phyloP scores from a whole-genome alignment of 352 stramenopile genomes.

The Phytopythium aichiense region DNA sequence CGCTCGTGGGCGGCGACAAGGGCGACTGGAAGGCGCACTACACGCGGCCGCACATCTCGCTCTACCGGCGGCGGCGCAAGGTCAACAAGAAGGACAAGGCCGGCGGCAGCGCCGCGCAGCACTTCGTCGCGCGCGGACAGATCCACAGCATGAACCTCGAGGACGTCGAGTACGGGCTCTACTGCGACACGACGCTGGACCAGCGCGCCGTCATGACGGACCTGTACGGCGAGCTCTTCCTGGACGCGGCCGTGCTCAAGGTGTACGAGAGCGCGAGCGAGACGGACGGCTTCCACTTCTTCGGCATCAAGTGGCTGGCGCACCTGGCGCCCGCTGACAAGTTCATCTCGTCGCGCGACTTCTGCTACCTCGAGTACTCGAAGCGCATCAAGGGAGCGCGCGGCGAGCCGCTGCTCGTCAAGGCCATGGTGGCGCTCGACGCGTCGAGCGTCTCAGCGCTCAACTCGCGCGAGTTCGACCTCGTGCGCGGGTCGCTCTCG shows the following conservation, averaged over 20 bases:
- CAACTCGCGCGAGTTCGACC: conserved; percentile 31
- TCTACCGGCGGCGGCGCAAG: conserved; percentile 36
- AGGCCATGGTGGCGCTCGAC: conserved; percentile 24
- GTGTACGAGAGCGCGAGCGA: conserved; percentile 42
- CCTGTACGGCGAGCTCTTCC: conserved; percentile 54
- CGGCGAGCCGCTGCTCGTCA: conserved; percentile 58
- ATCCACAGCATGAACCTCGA: conserved; percentile 51
- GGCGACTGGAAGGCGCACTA: conserved; percentile 53
- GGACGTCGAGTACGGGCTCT: conserved; percentile 66
- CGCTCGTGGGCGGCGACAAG: conserved; percentile 25
- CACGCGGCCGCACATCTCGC: conserved; percentile 39
- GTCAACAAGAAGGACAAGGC: conserved; percentile 5
- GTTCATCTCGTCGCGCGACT: conserved; percentile 53
- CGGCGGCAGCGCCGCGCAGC: conserved; percentile 27
- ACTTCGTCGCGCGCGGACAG: conserved; percentile 54
- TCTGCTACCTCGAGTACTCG: conserved; percentile 59
- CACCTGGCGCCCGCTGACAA: conserved; percentile 39
- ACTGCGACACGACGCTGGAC: conserved; percentile 64
- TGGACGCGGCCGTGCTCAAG: conserved; percentile 66
- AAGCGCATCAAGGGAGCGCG: conserved; percentile 28
- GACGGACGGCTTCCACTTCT: conserved; percentile 64
- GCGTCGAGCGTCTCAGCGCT: conserved; percentile 8
- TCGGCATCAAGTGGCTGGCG: conserved; percentile 72
- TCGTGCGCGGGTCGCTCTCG: conserved; percentile 51
- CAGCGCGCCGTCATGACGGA: conserved; percentile 56